Conservation (phyloP, 179 eudicot species). For the Corrigiola litoralis region DNA sequence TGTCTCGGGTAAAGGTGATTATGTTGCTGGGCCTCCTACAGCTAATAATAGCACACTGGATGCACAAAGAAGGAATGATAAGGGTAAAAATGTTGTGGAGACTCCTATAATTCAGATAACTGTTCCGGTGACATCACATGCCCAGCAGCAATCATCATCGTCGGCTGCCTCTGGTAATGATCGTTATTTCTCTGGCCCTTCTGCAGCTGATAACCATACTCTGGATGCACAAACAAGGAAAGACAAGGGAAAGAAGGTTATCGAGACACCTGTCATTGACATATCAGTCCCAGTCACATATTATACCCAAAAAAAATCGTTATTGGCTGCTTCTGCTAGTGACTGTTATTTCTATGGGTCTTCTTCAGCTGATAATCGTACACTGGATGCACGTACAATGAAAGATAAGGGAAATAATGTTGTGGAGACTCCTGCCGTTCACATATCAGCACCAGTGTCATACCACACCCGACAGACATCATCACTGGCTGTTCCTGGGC, state of each 20-base stretch:
- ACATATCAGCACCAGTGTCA: neutral
- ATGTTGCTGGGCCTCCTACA: neutral
- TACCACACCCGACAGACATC: neutral
- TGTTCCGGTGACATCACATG: neutral
- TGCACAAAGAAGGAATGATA: constrained; percentile 16
- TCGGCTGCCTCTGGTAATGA: neutral
- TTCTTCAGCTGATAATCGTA: constrained; percentile 1
- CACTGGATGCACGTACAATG: constrained; percentile 7
- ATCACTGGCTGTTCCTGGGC: constrained; percentile 11
- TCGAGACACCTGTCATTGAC: neutral
- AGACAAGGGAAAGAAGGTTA: constrained; percentile 8
- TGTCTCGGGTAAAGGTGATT: constrained; percentile 10
- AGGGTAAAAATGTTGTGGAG: constrained; percentile 19
- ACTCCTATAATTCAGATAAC: neutral
- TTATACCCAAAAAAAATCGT: no score
- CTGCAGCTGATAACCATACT: neutral
- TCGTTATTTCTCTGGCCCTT: neutral
- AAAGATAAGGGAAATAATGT: constrained; percentile 26
- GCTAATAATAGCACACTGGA: constrained; percentile 5
- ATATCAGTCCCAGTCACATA: neutral
- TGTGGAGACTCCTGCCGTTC: constrained; percentile 9
- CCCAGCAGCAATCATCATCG: neutral
- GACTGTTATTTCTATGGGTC: neutral
- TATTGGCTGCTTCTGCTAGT: neutral
- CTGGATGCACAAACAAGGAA: neutral